Base-by-base conservation (phyloP, 2,329 filamentous ascomycete species). In the Exophiala spinifera region DNA sequence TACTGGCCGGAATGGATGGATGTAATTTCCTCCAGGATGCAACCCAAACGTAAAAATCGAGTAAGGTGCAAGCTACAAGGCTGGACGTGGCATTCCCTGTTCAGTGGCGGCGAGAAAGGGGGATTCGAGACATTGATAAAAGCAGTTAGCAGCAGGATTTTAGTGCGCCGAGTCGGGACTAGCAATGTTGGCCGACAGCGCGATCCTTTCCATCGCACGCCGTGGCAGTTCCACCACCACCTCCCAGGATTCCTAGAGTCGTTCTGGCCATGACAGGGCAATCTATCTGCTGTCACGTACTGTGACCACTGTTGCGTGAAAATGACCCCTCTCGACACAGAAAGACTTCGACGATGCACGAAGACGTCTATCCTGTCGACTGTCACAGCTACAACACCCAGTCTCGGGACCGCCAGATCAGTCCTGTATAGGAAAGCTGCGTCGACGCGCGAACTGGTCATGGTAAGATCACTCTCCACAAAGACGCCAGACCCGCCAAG, bases 1-100 rank as follows among this genome's bases (percentile, higher is more conserved):
- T 28, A 14, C 31, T 34, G 43, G 13, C 43, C 36, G 34, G 47
- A 47, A 19, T 23, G 34, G 42, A 13, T 25, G 36, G 40, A 55
- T 47, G 53, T 43, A 55, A 55, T 55, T 51, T 55, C 53, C 47
- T 31, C 51, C 19, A 49, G 37, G 46, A 17, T 28, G 28, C 40
- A 36, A 37, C 31, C 13, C 25, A 48, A 34, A 55, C 53, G 53
- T 55, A 55, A 55, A 42, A 46, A 15, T 40, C 46, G 33, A 40
- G 28, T 40, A 37, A 6, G 17, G 36, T 31, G n/a, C n/a, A n/a
- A 34, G 33, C 10, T 33, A 25, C 14, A 44, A 44, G 23, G 42
- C 23, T 44, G 23, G 42, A n/a, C n/a, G n/a, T n/a, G n/a, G n/a
- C n/a, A n/a, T n/a, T n/a, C n/a, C n/a, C n/a, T n/a, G n/a, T n/a